These are phyloP conservation scores for Daldinia caldariorum DNA, from an alignment of 495 filamentous ascomycete genomes.

Conservation along the genomic window DNA sequence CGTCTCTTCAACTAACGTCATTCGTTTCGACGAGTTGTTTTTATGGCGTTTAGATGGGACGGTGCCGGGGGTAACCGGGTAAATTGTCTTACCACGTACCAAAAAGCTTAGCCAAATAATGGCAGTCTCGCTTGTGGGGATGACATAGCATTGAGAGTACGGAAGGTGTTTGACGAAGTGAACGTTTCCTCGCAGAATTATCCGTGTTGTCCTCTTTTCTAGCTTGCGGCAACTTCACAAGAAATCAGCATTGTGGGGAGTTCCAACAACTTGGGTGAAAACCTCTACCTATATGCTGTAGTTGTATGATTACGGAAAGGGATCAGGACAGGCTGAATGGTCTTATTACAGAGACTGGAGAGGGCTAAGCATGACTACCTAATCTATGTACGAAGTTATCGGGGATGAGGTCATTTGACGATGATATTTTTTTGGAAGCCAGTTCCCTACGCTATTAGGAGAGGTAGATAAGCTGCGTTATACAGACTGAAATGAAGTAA, in stretches of 20 bases:
- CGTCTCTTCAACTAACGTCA: conserved; percentile 39
- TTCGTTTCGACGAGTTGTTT: conserved; percentile 36
- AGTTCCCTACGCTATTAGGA: not conserved
- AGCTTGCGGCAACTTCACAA: not conserved
- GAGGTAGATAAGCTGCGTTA: not conserved
- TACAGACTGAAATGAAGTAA: not conserved
- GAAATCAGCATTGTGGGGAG: not conserved
- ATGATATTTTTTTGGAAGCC: not conserved
- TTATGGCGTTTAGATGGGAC: conserved; percentile 30
- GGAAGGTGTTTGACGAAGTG: not conserved
- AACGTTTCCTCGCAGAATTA: not conserved
- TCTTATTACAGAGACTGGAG: not conserved
- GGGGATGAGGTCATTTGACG: not conserved
- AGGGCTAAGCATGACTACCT: not conserved
- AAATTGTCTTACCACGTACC: conserved; percentile 22
- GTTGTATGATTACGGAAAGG: not conserved
- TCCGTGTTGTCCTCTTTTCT: not conserved
- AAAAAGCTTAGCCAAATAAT: conserved; percentile 18
- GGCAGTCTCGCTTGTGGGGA: conserved; percentile 34
- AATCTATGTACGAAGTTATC: not conserved
- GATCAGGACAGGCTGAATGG: not conserved
- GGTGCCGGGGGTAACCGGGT: conserved; percentile 22
- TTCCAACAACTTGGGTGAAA: not conserved
- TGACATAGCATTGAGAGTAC: conserved; percentile 26
- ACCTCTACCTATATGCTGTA: not conserved